Evolutionary conservation across 768 basidiomycete genomes (phyloP), one percentile per base, ranked within the genome.

Genomic region (Suillus lakei): DNA sequence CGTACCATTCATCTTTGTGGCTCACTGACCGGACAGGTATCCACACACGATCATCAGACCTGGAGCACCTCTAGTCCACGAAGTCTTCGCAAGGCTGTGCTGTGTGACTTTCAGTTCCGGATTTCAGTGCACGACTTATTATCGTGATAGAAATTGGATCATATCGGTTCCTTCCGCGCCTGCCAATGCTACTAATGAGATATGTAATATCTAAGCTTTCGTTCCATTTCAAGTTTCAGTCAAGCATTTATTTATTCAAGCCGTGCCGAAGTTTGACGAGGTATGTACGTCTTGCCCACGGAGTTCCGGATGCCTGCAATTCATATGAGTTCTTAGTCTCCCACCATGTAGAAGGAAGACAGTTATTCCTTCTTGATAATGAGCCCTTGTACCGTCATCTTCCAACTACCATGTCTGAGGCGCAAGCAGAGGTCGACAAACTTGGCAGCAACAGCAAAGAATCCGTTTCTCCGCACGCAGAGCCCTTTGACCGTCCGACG

Each of bases 401-500:
- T 28, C 18, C 16, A 53, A n/a, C 5, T 39, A 36, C 34, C 66
- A 77, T 77, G 75, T 65, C 72, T n/a, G 65, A 71, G 26, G 30
- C 66, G 10, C 43, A 62, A 16, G 59, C 12, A 62, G 69, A 70
- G 30, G 54, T 60, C 36, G 67, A 41, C 3, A 59, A 23, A 59
- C 18, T n/a, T 41, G 10, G 10, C 26, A 26, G 36, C 23, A 46
- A 23, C 46, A 28, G 1, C 38, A 38, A 58, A 18, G 56, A 18
- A 10, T 28, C 26, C 23, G 15, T 8, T 10, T 23, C 36, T 56
- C 36, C 23, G 5, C 58, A 28, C 5, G 18, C 39, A 28, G 71
- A 74, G 67, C 68, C 81, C 63, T 82, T 79, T 70, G 78, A 82
- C 63, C 82, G 83, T 46, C 86, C 83, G 0, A 82, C 71, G 2